These are phyloP conservation scores for Verticillium albo-atrum DNA, from an alignment of 2,329 filamentous ascomycete species.

Conservation along the genomic window DNA sequence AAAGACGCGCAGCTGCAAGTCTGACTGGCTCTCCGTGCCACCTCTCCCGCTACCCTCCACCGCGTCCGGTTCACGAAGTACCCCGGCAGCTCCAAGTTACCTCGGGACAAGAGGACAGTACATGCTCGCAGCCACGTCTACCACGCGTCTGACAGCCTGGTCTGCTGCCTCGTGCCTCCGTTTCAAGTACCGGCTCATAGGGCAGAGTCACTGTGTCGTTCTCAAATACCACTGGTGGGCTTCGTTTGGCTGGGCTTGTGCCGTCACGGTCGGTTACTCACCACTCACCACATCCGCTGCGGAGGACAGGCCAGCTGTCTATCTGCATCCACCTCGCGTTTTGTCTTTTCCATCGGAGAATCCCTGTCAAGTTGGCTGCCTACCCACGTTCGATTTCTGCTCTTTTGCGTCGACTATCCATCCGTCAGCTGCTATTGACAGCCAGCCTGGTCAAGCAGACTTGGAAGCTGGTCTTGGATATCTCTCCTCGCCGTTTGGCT, in stretches of 20 bases:
- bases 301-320: not conserved
- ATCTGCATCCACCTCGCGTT: not conserved
- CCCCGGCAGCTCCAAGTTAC: not conserved
- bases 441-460: not conserved
- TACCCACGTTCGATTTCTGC: not conserved
- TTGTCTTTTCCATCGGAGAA: not conserved
- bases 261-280: not conserved
- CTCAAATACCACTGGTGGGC: not conserved
- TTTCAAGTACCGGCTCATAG: not conserved
- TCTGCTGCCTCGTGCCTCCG: not conserved
- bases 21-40: conserved; percentile 18
- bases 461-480: not conserved
- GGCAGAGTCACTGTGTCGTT: not conserved
- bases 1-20: conserved; percentile 34
- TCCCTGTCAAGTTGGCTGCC: not conserved
- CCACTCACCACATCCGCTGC: not conserved
- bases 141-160: not conserved
- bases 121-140: not conserved
- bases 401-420: not conserved
- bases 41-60: conserved; percentile 6
- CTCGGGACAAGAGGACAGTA: not conserved
- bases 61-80: not conserved
- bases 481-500: not conserved
- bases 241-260: not conserved
- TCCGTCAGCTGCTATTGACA: not conserved